These are phyloP conservation scores for Debaryomycetaceae sp. DNA, from an alignment of 1,139 yeast genomes.

Conservation along the genomic window DNA sequence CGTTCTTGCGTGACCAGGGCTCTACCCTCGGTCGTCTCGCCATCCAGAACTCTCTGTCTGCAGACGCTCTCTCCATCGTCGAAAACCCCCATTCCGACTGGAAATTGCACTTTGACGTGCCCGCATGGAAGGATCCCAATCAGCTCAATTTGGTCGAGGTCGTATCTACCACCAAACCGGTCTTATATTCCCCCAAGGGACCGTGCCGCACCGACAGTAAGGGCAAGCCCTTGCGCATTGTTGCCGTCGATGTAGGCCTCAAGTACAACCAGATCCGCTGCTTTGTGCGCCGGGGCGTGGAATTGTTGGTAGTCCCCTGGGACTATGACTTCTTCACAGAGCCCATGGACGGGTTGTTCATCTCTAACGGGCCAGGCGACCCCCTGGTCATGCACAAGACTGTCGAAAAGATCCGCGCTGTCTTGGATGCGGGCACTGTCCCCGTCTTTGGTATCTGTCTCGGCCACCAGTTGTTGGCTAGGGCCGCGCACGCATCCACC, in stretches of 20 bases:
- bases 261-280: conserved; percentile 96
- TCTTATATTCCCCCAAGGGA: conserved; percentile 48
- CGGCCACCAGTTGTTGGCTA: conserved; percentile 91
- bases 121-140: conserved; percentile 93
- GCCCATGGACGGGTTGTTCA: conserved; percentile 85
- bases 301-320: conserved; percentile 93
- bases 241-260: conserved; percentile 97
- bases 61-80: conserved; percentile 28
- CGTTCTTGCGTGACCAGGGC: conserved; percentile 85
- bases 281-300: conserved; percentile 92
- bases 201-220: conserved; percentile 45
- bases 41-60: conserved; percentile 37
- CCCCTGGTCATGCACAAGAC: conserved; percentile 74
- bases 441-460: conserved; percentile 95
- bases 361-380: conserved; percentile 99
- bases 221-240: conserved; percentile 70
- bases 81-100: conserved; percentile 29
- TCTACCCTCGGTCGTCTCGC: conserved; percentile 83
- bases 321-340: conserved; percentile 73
- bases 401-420: conserved; percentile 46
- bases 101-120: conserved; percentile 56
- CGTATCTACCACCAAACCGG: conserved; percentile 73
- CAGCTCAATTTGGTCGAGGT: conserved; percentile 81
- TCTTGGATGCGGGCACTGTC: conserved; percentile 50
- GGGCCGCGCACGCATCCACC: conserved; percentile 91